Percentiles rank a stretch among this genome's conserved stretches.
phyloP scores from a whole-genome alignment of 202 grass and related monocot species.

The Schoenoplectus tabernaemontani region DNA sequence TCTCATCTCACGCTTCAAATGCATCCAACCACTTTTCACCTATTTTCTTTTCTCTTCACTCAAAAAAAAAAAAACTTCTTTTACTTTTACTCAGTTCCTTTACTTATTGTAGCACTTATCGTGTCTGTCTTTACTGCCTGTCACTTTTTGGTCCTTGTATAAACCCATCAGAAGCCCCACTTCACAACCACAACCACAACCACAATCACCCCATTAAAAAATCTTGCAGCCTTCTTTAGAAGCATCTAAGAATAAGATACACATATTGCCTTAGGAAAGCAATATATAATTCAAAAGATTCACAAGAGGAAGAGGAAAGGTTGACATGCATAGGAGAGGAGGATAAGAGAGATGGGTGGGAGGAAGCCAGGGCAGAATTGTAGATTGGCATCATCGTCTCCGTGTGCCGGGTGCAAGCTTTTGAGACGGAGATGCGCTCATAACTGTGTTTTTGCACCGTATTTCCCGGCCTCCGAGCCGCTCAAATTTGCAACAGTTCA shows the following conservation, averaged over 20 bases:
- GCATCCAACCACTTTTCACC: constrained; percentile 1
- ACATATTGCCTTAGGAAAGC: background rate
- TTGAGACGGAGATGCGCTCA: constrained; percentile 63
- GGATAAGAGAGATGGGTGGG: constrained; percentile 26
- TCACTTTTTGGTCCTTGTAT: constrained; percentile 30
- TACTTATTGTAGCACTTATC: constrained; percentile 13
- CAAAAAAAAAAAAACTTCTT: background rate
- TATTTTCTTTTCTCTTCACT: background rate
- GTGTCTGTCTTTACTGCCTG: constrained; percentile 5
- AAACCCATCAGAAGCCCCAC: constrained; percentile 23
- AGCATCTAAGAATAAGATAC: constrained; percentile 19
- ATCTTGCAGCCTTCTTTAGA: constrained; percentile 15
- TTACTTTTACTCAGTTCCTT: constrained; percentile 17
- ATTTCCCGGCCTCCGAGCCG: constrained; percentile 72
- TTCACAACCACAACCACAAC: background rate
- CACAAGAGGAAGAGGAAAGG: background rate
- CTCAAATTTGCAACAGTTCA: constrained; percentile 88
- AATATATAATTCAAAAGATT: background rate
- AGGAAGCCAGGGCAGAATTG: constrained; percentile 19
- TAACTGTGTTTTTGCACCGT: constrained; percentile 67
- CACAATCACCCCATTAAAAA: background rate
- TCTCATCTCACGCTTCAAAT: constrained; percentile 11
- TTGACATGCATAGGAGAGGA: constrained; percentile 8
- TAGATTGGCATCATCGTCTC: constrained; percentile 7
- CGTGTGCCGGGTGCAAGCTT: constrained; percentile 94